These are phyloP conservation scores for Fonsecaea erecta DNA, from an alignment of 2,329 filamentous ascomycete genomes.

Conservation along the genomic window DNA sequence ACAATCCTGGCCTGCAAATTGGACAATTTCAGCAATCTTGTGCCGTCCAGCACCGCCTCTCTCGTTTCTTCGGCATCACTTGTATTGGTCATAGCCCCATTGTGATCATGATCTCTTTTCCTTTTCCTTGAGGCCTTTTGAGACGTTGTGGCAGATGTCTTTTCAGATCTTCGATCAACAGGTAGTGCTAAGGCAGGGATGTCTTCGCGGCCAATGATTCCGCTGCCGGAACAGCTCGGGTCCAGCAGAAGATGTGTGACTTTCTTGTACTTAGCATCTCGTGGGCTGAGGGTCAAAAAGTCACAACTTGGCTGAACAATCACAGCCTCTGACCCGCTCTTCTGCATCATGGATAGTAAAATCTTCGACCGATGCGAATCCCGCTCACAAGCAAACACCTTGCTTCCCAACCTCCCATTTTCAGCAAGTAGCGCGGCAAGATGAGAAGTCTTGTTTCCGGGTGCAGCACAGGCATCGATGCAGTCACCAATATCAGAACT, in stretches of 20 bases:
- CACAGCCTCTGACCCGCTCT: constrained; percentile 73
- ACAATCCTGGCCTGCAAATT: constrained; percentile 82
- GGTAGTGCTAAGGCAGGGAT: constrained; percentile 70
- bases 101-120: constrained; percentile 43
- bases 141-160: constrained; percentile 43
- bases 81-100: constrained; percentile 22
- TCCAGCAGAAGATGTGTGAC: constrained; percentile 86
- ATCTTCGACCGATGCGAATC: constrained; percentile 72
- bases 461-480: constrained; percentile 92
- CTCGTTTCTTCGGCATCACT: constrained; percentile 57
- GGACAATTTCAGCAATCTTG: constrained; percentile 73
- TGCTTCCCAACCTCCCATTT: constrained; percentile 11
- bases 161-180: constrained; percentile 33
- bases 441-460: constrained; percentile 97
- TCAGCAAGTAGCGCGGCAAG: constrained; percentile 71
- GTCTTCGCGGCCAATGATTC: constrained; percentile 87
- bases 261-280: constrained; percentile 63
- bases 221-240: constrained; percentile 93
- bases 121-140: constrained; percentile 46
- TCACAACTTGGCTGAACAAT: constrained; percentile 75
- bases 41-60: constrained; percentile 49
- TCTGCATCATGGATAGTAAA: constrained; percentile 80
- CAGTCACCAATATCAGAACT: constrained; percentile 63
- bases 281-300: constrained; percentile 76
- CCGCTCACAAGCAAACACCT: constrained; percentile 79